Conservation (phyloP, 2,329 filamentous ascomycete genomes). For the Stylonectria norvegica region DNA sequence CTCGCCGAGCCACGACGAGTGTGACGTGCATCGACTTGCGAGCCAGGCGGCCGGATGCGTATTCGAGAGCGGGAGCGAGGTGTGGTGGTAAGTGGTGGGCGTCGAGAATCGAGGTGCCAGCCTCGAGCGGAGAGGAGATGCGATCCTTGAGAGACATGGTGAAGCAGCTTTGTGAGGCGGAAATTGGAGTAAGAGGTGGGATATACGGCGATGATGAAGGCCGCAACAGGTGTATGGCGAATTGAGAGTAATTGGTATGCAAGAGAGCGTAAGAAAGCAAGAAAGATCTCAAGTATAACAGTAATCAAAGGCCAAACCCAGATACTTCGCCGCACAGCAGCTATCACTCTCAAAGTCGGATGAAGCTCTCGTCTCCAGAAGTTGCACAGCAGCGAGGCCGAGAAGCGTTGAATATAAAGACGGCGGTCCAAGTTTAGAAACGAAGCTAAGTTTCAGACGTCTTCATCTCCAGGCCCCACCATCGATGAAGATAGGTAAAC, state of each 20-base stretch:
- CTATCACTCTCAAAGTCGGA: constrained; percentile 12
- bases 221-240: constrained; percentile 1
- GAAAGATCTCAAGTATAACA: constrained; percentile 2
- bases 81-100: constrained; percentile 54
- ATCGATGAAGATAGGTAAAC: too few relatives aligned
- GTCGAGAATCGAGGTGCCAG: constrained; percentile 57
- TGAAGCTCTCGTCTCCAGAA: too few relatives aligned
- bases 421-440: too few relatives aligned
- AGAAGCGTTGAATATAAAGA: not conserved
- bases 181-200: not conserved
- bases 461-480: too few relatives aligned
- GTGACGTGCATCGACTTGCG: constrained; percentile 55
- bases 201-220: not conserved
- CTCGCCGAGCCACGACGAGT: constrained; percentile 54
- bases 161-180: not conserved
- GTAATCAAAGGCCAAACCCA: not conserved
- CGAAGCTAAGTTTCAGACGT: too few relatives aligned
- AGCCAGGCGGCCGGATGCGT: constrained; percentile 53
- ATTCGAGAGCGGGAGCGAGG: constrained; percentile 54
- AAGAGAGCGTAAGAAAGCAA: constrained; percentile 2
- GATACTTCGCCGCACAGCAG: constrained; percentile 17
- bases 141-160: constrained; percentile 50
- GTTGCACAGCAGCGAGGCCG: not conserved
- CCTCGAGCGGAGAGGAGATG: constrained; percentile 63
- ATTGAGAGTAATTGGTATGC: constrained; percentile 11